Evolutionary conservation across 495 filamentous ascomycete species (phyloP), one percentile per base, ranked within the genome.

Genomic region (Eremomyces bilateralis): DNA sequence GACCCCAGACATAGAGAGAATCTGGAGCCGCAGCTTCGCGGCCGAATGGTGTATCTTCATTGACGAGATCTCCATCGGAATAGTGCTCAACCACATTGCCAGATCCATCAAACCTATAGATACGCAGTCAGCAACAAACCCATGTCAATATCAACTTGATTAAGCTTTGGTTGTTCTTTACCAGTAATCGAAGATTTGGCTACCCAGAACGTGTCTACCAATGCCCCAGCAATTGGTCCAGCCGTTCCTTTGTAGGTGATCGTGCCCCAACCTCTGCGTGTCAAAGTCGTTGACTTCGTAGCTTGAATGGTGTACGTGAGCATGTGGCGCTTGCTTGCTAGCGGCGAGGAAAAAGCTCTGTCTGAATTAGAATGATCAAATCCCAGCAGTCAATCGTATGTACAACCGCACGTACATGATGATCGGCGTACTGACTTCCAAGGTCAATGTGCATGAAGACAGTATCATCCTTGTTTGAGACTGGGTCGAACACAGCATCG

Each of bases 201-300:
- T 61, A 34, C 70, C 61, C 56, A 81, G 50, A 34, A 74, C 58
- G 62, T 81, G 71, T 52, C 79, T 45, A 43, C 78, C 60, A 40
- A 76, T 65, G 0, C 76, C 76, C 77, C 77, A 83, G 36, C 72
- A 72, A 38, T 64, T 66, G 38, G 63, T 58, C 46, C 77, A 76
- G 1, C 65, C 66, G 48, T 73, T 67, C 38, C 63, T 48, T 0
- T 59, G 58, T 4, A 83, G 59, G 68, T 70, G 79, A 33, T 76
- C 62, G 49, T 83, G 77, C 1, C 77, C 77, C 3, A 81, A 58
- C 21, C 71, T 56, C 54, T 81, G 76, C 0, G 70, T 67, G 42
- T 83, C 77, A 43, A 76, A 77, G 46, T 83, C 75, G 47, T 76
- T 65, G 4, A 78, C 74, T 50, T 83, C 76, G 38, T 73, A 83